A percentile compares a stretch with the other conserved stretches of the same genome.
Evolutionary conservation across 2,329 filamentous ascomycete species (phyloP).

Genomic region (Epichloe brachyelytri): DNA sequence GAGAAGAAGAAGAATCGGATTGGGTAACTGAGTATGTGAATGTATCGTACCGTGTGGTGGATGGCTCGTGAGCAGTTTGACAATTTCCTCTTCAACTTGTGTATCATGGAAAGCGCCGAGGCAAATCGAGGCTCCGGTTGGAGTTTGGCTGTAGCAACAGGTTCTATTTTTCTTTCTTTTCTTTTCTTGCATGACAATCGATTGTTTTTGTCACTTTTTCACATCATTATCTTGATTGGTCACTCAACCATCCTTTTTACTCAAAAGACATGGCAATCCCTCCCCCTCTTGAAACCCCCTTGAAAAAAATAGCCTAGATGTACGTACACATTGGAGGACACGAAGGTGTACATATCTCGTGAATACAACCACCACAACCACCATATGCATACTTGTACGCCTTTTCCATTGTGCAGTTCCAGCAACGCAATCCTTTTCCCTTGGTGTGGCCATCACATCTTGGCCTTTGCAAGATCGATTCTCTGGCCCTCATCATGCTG

Average conservation of each 20-base stretch:
- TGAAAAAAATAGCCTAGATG: background rate
- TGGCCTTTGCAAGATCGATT: slow-evolving; percentile 36
- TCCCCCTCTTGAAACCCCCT: background rate
- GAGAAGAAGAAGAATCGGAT: background rate
- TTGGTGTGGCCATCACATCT: slow-evolving; percentile 18
- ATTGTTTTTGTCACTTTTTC: background rate
- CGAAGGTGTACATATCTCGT: background rate
- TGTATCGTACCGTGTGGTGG: background rate
- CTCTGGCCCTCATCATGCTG: slow-evolving; percentile 68
- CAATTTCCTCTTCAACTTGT: background rate
- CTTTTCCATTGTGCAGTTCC: no score
- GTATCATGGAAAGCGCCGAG: background rate
- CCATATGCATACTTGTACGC: background rate
- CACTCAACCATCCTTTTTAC: background rate
- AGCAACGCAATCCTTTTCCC: no score
- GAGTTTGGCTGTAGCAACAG: background rate
- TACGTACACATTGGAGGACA: background rate
- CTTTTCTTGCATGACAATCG: background rate
- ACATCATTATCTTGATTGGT: background rate
- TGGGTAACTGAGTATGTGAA: background rate
- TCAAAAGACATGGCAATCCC: background rate
- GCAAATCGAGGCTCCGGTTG: background rate
- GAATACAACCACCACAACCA: background rate
- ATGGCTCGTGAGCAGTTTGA: background rate
- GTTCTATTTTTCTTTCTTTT: background rate